These are phyloP conservation scores for Sistotremastrum niveocremeum DNA, from an alignment of 768 basidiomycete species.

Conservation along the genomic window DNA sequence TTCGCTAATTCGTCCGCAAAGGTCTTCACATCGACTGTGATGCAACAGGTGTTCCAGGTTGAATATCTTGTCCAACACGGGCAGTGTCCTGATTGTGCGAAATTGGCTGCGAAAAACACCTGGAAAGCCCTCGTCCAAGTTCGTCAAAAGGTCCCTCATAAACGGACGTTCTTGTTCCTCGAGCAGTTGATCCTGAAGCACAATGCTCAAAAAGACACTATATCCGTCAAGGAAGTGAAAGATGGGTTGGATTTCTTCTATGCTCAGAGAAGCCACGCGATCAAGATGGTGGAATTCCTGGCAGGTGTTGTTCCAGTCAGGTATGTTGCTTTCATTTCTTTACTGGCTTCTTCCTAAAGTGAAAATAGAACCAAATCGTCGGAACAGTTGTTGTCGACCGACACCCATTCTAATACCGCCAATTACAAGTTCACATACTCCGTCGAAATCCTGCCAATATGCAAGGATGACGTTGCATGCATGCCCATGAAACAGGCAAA, in stretches of 20 bases:
- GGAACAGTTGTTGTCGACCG: constrained; percentile 86
- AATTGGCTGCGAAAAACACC: constrained; percentile 94
- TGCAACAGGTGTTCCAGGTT: constrained; percentile 96
- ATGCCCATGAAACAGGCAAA: constrained; percentile 76
- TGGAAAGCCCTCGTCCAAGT: constrained; percentile 98
- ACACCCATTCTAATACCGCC: constrained; percentile 84
- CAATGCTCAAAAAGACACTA: constrained; percentile 91
- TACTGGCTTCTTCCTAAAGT: constrained; percentile 1
- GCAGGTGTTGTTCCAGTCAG: constrained; percentile 74
- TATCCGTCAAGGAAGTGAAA: constrained; percentile 80
- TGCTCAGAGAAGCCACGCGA: constrained; percentile 74
- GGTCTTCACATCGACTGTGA: constrained; percentile 88
- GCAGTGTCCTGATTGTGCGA: constrained; percentile 90
- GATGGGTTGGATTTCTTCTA: constrained; percentile 99
- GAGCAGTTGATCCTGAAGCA: constrained; percentile 97
- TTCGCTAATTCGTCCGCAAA: constrained; percentile 13
- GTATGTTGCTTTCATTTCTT: constrained; percentile 29
- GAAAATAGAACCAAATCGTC: constrained; percentile 69
- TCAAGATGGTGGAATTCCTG: constrained; percentile 96
- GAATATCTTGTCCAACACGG: constrained; percentile 91
- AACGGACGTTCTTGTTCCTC: constrained; percentile 93
- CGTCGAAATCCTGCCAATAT: constrained; percentile 91
- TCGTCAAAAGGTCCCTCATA: constrained; percentile 97
- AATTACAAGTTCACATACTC: constrained; percentile 98
- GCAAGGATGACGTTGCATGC: constrained; percentile 95